These are phyloP conservation scores for Zopfia rhizophila DNA, from an alignment of 2,329 filamentous ascomycete genomes.

Conservation along the genomic window DNA sequence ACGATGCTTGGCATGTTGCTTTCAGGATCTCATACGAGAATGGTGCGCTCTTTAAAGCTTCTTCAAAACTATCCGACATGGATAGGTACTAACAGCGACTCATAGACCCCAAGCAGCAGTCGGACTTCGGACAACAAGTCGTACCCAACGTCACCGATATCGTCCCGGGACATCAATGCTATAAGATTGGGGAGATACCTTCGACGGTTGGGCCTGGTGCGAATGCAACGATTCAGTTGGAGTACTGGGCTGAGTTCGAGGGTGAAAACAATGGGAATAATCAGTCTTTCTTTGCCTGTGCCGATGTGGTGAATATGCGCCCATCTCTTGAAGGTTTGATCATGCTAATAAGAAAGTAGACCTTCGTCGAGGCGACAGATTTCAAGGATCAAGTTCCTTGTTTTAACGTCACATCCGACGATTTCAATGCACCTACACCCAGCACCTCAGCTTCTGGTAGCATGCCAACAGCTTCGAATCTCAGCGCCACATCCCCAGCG, in stretches of 20 bases:
- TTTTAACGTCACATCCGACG: constrained; percentile 58
- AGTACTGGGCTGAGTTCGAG: constrained; percentile 56
- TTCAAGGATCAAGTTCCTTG: constrained; percentile 57
- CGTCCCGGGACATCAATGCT: constrained; percentile 58
- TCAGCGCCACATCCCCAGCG: not conserved
- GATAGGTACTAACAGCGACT: not conserved
- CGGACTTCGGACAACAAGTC: constrained; percentile 53
- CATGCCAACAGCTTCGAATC: not conserved
- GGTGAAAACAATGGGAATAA: constrained; percentile 50
- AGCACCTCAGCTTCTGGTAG: constrained; percentile 19
- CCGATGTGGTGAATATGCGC: constrained; percentile 50
- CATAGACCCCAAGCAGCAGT: constrained; percentile 52
- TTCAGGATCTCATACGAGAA: constrained; percentile 65
- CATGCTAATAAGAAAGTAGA: constrained; percentile 25
- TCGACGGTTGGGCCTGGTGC: constrained; percentile 47
- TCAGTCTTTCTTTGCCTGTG: constrained; percentile 60
- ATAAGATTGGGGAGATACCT: constrained; percentile 49
- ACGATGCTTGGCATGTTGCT: constrained; percentile 66
- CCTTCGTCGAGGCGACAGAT: constrained; percentile 52
- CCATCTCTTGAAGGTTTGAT: not conserved
- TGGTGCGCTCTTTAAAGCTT: constrained; percentile 44
- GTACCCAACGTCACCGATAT: constrained; percentile 51
- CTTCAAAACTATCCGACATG: no score
- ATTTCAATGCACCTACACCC: constrained; percentile 42
- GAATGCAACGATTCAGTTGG: constrained; percentile 60